Conservation (phyloP, 495 filamentous ascomycete genomes). For the Talaromyces borbonicus region DNA sequence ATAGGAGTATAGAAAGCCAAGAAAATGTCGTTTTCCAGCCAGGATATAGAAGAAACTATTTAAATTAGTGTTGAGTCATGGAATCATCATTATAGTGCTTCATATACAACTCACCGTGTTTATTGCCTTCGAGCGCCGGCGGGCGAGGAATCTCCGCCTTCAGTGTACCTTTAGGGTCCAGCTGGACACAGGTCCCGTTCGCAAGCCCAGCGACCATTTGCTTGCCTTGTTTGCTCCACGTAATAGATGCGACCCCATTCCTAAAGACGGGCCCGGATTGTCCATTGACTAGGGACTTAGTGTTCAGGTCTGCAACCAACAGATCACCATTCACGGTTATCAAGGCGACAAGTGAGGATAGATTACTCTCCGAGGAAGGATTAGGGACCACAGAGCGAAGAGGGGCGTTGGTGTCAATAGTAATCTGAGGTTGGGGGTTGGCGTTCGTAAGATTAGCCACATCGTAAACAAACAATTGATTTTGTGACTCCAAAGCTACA, state of each 20-base stretch:
- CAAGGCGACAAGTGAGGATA: conserved; percentile 54
- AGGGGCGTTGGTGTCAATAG: conserved; percentile 66
- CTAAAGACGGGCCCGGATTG: conserved; percentile 57
- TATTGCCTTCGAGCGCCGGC: conserved; percentile 51
- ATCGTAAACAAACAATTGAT: conserved; percentile 76
- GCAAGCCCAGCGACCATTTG: conserved; percentile 82
- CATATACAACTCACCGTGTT: conserved; percentile 51
- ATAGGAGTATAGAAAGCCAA: conserved; percentile 64
- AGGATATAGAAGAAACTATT: conserved; percentile 71
- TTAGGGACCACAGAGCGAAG: conserved; percentile 75
- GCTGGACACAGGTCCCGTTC: conserved; percentile 71
- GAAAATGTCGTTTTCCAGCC: conserved; percentile 85
- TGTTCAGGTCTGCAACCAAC: conserved; percentile 69
- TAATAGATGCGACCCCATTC: conserved; percentile 68
- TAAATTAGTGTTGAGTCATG: conserved; percentile 12
- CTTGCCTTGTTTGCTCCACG: conserved; percentile 90
- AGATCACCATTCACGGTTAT: conserved; percentile 75
- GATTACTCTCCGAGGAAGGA: conserved; percentile 49
- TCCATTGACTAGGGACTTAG: conserved; percentile 48
- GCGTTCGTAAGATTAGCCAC: conserved; percentile 54
- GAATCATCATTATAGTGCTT: not conserved
- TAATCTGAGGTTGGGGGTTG: conserved; percentile 55
- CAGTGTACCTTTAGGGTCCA: conserved; percentile 66
- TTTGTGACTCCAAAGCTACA: conserved; percentile 70
- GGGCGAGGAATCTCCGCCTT: conserved; percentile 75